Evolutionary conservation across 1,284 basidiomycete species (phyloP).

Genomic region (Hymenochaete sp.): DNA sequence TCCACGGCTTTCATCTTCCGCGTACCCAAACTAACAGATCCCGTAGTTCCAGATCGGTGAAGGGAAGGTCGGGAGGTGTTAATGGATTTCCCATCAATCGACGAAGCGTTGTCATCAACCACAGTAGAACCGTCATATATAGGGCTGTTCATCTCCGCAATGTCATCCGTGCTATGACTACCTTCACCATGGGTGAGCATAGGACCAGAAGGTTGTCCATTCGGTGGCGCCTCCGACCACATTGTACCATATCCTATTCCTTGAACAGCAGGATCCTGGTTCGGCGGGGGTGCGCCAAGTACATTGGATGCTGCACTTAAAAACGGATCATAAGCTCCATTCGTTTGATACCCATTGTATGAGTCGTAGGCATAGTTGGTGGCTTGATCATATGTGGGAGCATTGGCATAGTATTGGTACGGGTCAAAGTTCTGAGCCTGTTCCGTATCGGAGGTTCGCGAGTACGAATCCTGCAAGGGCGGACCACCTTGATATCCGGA

Average conservation of each 20-base stretch:
- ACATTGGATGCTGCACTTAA: conserved; percentile 74
- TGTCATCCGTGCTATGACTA: background rate
- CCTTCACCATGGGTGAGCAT: no score
- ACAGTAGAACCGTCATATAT: conserved; percentile 12
- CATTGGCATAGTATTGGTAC: no score
- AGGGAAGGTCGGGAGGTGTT: conserved; percentile 40
- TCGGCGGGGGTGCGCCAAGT: conserved; percentile 44
- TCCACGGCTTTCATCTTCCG: conserved; percentile 78
- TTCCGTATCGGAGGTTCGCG: no score
- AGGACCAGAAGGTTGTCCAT: background rate
- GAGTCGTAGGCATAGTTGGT: no score
- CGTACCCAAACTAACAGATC: conserved; percentile 52
- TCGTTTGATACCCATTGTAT: no score
- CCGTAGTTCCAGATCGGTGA: conserved; percentile 46
- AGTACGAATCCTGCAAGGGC: no score
- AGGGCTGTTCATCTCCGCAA: background rate
- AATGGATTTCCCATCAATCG: conserved; percentile 3
- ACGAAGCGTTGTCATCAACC: conserved; percentile 3
- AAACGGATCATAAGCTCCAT: conserved; percentile 47
- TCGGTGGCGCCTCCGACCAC: background rate
- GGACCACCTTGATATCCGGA: no score
- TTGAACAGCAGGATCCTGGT: conserved; percentile 7
- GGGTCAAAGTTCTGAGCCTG: no score
- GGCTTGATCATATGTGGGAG: no score
- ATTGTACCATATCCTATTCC: background rate